Evolutionary conservation across 139 green algal genomes (phyloP), one percentile per base, ranked within the genome.

Genomic region (Volvox africanus): DNA sequence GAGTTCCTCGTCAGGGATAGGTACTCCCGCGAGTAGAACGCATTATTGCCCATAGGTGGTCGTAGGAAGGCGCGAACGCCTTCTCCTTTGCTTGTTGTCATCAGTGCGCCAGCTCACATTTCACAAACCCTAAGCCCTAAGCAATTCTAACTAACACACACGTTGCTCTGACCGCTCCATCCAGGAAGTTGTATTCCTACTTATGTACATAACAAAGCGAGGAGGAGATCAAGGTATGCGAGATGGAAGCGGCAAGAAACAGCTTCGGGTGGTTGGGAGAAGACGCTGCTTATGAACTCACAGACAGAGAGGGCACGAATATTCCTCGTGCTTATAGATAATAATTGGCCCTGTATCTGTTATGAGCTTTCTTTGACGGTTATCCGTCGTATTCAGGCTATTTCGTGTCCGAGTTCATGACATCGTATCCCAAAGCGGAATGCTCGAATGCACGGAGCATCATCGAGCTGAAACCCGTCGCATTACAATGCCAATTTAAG

Each of bases 21-120:
- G 82, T 67, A 80, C 21, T 88, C 82, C 33, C 65, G 82, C 5
- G 82, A 32, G 61, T 87, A 87, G 61, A 61, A 55, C 0, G 30
- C 82, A 1, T 36, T 24, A 30, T 87, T 87, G 1, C 82, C 82
- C 22, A 35, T 55, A 12, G 82, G 82, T 33, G 82, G 82, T n/a
- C 82, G 82, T 13, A 87, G 30, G 55, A 86, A 71, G 24, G 55
- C 13, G 61, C 82, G 82, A 61, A 32, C 82, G 32, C 82, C 32
- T 13, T 87, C 61, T 18, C 76, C 82, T 76, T 77, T 77, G 21
- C 32, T 33, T 65, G n/a, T 18, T n/a, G 82, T 87, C 61, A 77
- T 87, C 30, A 32, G 17, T 73, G 24, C 26, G 24, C 26, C 55
- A 86, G 28, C n/a, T 86, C 37, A 86, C 80, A 73, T 79, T 79